Evolutionary conservation across 345 rosid species (phyloP).

Genomic region (Ceriops zippeliana): DNA sequence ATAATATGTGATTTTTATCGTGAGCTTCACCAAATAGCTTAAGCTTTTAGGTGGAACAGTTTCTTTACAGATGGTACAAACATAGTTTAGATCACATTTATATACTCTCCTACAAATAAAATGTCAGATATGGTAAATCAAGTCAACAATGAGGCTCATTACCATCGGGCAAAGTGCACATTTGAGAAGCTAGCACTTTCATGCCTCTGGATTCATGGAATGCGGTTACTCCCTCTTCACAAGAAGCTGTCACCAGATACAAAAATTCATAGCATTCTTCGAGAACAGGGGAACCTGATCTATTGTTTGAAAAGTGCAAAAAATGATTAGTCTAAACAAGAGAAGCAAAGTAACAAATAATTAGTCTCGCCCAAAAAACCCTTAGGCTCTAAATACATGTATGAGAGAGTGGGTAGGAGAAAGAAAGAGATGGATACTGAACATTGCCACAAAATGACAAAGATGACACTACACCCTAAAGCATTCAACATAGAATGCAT

Average conservation of each 20-base stretch:
- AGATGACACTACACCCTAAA: not conserved
- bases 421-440: too few relatives aligned
- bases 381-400: too few relatives aligned
- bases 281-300: constrained; percentile 36
- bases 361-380: not conserved
- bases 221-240: constrained; percentile 43
- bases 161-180: constrained; percentile 64
- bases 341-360: not conserved
- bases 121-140: not conserved
- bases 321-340: not conserved
- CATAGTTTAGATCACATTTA: too few relatives aligned
- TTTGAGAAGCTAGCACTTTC: constrained; percentile 58
- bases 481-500: not conserved
- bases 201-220: constrained; percentile 66
- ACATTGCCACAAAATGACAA: not conserved
- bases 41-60: too few relatives aligned
- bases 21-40: too few relatives aligned
- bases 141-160: constrained; percentile 14
- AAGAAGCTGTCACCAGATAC: constrained; percentile 58
- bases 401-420: too few relatives aligned
- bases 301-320: constrained; percentile 24
- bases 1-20: too few relatives aligned
- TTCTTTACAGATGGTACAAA: too few relatives aligned
- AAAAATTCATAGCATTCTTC: constrained; percentile 80
- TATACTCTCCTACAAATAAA: too few relatives aligned